Evolutionary conservation across 169 alveolate species (phyloP), one percentile per base, ranked within the genome.

Genomic region (Plasmodium knowlesi): DNA sequence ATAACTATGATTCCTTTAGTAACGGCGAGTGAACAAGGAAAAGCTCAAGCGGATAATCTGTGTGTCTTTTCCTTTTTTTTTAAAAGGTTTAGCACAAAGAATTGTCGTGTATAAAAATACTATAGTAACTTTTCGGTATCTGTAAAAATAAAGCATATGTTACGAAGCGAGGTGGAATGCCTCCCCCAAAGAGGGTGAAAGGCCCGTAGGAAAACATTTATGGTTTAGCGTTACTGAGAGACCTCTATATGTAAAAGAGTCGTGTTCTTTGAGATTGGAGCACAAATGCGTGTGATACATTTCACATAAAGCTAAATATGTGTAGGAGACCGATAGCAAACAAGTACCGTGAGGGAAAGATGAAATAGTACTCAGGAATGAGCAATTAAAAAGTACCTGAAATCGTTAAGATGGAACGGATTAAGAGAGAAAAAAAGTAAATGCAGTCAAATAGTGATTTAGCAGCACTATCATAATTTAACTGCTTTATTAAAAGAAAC

Each of bases 271-370:
- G 97, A 97, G 92, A 97, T 93, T 97, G 98, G 98, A 96, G 98
- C 97, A 96, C 97, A 92, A 96, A 97, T 71, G 39, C 67, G 76
- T 84, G 97, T 97, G 81, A 86, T 76, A 76, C 16, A 96, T 96
- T 96, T 96, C 98, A 96, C 96, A 97, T 96, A 96, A 96, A 97
- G 98, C 98, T 96, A 96, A 96, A 96, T 96, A 97, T 94, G 54
- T 96, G 96, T 95, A 97, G 97, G 98, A 98, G 97, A 97, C 98
- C 98, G 98, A 97, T 97, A 96, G 99, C 98, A 98, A 93, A 96
- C 98, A 97, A 97, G 98, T 96, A 97, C 99, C 97, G 98, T 96
- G 98, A 97, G 97, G 98, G 99, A 98, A 98, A 97, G 98, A 97
- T 97, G 99, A 98, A 97, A 98, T 89, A 98, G 98, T 93, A 96